These are phyloP conservation scores for Backusella parvicylindrica DNA, from an alignment of 192 early-diverging fungal genomes.

Conservation along the genomic window DNA sequence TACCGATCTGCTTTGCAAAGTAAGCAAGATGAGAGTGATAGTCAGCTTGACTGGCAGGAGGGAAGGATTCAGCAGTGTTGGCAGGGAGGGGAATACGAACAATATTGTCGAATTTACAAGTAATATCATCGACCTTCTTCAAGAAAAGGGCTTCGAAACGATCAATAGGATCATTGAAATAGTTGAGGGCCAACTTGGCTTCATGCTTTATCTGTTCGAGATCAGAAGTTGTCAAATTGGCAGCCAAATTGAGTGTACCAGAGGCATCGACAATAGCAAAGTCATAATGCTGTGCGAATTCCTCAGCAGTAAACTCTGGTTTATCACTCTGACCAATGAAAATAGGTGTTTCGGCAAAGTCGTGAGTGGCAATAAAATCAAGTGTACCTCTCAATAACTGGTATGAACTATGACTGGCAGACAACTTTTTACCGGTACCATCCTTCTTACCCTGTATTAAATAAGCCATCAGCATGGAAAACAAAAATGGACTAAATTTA, in stretches of 20 bases:
- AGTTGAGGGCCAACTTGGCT: conserved; percentile 55
- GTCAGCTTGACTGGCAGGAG: conserved; percentile 30
- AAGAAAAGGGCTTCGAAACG: conserved; percentile 79
- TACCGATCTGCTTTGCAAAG: conserved; percentile 42
- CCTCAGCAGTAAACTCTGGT: conserved; percentile 58
- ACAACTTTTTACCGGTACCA: conserved; percentile 59
- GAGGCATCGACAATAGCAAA: conserved; percentile 85
- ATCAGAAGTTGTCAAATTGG: conserved; percentile 58
- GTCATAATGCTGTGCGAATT: conserved; percentile 64
- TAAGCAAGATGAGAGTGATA: conserved; percentile 43
- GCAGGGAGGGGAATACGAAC: conserved; percentile 31
- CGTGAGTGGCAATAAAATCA: conserved; percentile 74
- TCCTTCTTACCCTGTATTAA: conserved; percentile 63
- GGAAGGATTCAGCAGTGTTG: conserved; percentile 28
- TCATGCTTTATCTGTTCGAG: conserved; percentile 76
- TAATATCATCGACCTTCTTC: conserved; percentile 59
- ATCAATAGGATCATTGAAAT: conserved; percentile 67
- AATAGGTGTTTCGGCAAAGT: conserved; percentile 60
- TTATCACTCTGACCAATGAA: conserved; percentile 66
- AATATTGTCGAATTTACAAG: conserved; percentile 70
- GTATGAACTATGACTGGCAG: conserved; percentile 73
- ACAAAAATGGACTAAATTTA: conserved; percentile 75
- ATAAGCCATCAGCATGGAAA: conserved; percentile 85
- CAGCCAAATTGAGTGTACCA: conserved; percentile 80
- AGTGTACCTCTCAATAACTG: conserved; percentile 85